Percentiles rank a stretch among this genome's conserved stretches.
phyloP scores from a whole-genome alignment of 306 rosid genomes.

The Trichosanthes cucumerina region DNA sequence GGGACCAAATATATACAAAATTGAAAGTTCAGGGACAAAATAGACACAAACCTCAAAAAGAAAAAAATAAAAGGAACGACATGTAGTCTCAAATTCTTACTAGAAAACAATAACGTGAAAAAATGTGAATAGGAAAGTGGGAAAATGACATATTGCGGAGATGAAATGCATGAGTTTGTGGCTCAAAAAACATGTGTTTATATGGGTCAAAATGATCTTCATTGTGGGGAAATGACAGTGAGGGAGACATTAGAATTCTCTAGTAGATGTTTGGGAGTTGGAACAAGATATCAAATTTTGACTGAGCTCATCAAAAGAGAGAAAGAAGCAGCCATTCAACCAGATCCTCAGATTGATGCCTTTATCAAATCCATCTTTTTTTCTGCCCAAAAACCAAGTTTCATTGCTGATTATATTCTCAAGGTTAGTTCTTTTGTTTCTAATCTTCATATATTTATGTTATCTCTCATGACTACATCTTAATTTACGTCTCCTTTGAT shows the following conservation, averaged over 20 bases:
- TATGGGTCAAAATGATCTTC: conserved; percentile 66
- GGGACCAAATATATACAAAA: no score
- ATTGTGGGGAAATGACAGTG: conserved; percentile 78
- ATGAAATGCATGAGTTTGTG: conserved; percentile 51
- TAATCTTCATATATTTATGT: no score
- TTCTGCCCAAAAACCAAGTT: conserved; percentile 41
- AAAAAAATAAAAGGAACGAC: background rate
- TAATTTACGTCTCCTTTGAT: no score
- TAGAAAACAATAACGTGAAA: background rate
- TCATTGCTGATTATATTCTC: conserved; percentile 53
- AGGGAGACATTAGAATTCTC: conserved; percentile 81
- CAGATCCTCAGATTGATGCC: conserved; percentile 69
- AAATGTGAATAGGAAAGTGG: conserved; percentile 42
- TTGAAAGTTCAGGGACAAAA: no score
- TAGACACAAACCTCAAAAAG: no score
- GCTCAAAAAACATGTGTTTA: conserved; percentile 78
- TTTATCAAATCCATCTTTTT: conserved; percentile 58
- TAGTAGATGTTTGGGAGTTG: conserved; percentile 74
- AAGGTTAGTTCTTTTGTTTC: conserved; percentile 31
- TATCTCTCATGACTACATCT: no score
- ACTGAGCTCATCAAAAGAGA: conserved; percentile 67
- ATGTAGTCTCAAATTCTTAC: background rate
- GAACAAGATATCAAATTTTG: conserved; percentile 55
- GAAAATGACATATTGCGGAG: conserved; percentile 62
- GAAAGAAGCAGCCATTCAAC: conserved; percentile 54